Conservation (phyloP, 1,284 basidiomycete genomes). For the Leccinum fallax region DNA sequence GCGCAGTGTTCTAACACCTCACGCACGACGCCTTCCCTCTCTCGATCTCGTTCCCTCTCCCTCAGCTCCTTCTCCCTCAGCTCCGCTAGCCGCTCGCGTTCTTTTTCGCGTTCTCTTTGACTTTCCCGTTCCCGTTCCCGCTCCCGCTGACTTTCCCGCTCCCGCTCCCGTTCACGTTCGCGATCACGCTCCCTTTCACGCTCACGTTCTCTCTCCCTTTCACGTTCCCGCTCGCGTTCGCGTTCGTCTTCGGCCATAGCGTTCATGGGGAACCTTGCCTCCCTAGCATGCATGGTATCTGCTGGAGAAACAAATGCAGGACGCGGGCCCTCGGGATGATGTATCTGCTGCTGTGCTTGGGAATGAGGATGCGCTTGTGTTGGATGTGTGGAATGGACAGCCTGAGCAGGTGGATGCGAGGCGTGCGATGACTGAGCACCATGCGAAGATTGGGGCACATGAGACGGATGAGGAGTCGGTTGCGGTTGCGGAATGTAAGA, state of each 20-base stretch:
- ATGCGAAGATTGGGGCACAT: slow-evolving; percentile 22
- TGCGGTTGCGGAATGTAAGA: slow-evolving; percentile 23
- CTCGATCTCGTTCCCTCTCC: slow-evolving; percentile 26
- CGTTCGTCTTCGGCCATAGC: slow-evolving; percentile 22
- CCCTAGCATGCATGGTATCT: slow-evolving; percentile 31
- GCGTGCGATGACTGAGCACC: slow-evolving; percentile 3
- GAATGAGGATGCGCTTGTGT: slow-evolving; percentile 24
- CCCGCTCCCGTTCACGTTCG: slow-evolving; percentile 26
- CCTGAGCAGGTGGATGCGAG: slow-evolving; percentile 16
- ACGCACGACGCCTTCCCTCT: slow-evolving; percentile 31
- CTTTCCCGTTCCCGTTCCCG: slow-evolving; percentile 30
- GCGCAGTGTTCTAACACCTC: slow-evolving; percentile 66
- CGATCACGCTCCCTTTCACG: slow-evolving; percentile 25
- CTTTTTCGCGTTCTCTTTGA: slow-evolving; percentile 28
- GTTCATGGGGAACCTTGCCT: slow-evolving; percentile 20
- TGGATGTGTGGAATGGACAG: slow-evolving; percentile 22
- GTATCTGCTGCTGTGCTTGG: slow-evolving; percentile 32
- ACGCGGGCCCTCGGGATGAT: slow-evolving; percentile 27
- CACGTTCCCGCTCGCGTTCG: slow-evolving; percentile 21
- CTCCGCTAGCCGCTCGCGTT: slow-evolving; percentile 27
- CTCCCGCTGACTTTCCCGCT: slow-evolving; percentile 34
- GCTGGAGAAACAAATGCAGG: slow-evolving; percentile 34
- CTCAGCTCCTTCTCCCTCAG: slow-evolving; percentile 26
- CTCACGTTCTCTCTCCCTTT: slow-evolving; percentile 27
- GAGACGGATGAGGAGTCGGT: slow-evolving; percentile 20